These are phyloP conservation scores for Kodamaea suecica DNA, from an alignment of 1,139 yeast species.

Conservation along the genomic window DNA sequence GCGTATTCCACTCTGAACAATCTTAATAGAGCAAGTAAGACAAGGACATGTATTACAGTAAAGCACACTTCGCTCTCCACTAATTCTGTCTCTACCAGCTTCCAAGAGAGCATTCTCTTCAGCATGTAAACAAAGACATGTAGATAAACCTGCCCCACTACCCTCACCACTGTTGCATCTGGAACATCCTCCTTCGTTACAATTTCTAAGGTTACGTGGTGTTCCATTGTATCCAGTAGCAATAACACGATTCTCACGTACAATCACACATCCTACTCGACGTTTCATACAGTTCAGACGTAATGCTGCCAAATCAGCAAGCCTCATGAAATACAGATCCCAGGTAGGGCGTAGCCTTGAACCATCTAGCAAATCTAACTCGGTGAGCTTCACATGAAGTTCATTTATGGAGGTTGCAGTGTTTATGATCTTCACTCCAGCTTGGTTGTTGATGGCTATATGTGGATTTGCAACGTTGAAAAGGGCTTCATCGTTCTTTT, in stretches of 20 bases:
- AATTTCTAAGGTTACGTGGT: slow-evolving; percentile 80
- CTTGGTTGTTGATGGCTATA: slow-evolving; percentile 52
- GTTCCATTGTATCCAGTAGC: slow-evolving; percentile 99
- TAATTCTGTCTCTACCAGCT: slow-evolving; percentile 84
- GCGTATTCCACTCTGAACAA: slow-evolving; percentile 84
- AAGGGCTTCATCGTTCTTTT: slow-evolving; percentile 42
- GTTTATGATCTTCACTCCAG: slow-evolving; percentile 62
- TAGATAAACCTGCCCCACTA: slow-evolving; percentile 56
- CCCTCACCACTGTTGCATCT: slow-evolving; percentile 79
- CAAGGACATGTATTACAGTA: slow-evolving; percentile 99
- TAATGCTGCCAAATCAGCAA: slow-evolving; percentile 90
- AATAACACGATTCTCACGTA: slow-evolving; percentile 77
- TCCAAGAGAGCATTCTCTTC: slow-evolving; percentile 95
- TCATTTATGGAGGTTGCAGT: slow-evolving; percentile 47
- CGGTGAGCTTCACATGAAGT: slow-evolving; percentile 50
- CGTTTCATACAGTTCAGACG: slow-evolving; percentile 96
- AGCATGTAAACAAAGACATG: slow-evolving; percentile 93
- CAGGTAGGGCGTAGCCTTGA: slow-evolving; percentile 85
- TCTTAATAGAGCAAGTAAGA: slow-evolving; percentile 89
- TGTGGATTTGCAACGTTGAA: slow-evolving; percentile 38
- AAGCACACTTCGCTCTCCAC: slow-evolving; percentile 41
- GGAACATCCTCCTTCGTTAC: slow-evolving; percentile 93
- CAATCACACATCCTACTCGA: slow-evolving; percentile 93
- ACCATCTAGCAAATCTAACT: slow-evolving; percentile 51
- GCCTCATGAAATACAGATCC: slow-evolving; percentile 93